Evolutionary conservation across 2,329 filamentous ascomycete genomes (phyloP), one percentile per base, ranked within the genome.

Genomic region (Microsporum ferrugineum): DNA sequence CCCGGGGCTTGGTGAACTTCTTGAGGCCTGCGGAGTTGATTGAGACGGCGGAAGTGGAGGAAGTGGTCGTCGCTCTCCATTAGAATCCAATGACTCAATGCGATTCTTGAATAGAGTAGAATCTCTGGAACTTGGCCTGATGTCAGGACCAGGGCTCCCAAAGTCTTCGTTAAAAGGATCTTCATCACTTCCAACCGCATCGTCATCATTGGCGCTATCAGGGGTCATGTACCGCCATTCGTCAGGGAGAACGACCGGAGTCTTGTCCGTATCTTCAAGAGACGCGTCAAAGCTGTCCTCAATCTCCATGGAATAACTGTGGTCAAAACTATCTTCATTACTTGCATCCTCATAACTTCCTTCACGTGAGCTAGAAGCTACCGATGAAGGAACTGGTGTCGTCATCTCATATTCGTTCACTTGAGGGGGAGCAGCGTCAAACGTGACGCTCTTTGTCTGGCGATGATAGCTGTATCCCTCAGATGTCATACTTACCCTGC

Each of bases 371-470:
- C 88, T 91, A 57, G 89, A 92, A 31, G 89, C 89, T 29, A 95
- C 81, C 0, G 91, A 95, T 1, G 92, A 96, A n/a, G 95, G 84
- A 70, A 96, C 94, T 8, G 94, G 94, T 1, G 94, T 99, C 38
- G 90, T 88, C 88, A 96, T 91, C 75, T 97, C 94, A 73, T 97
- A 99, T 76, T 99, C 94, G 71, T 97, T 96, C 69, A 99, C 83
- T 71, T 95, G 89, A 29, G 94, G 94, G 27, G 92, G 92, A 1
- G 89, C 91, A 41, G 87, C 88, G 75, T 97, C 91, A 71, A 99
- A 99, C 0, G 92, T 99, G 62, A 99, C 94, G 69, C 91, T 96
- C 80, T 99, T 99, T 56, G 90, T 86, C 75, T 96, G 89, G 60
- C 91, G 88, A 71, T 90, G 88, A 47, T 91, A 80, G 10, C 80